Conservation (phyloP, 768 basidiomycete species). For the Amanita pseudoporphyria region DNA sequence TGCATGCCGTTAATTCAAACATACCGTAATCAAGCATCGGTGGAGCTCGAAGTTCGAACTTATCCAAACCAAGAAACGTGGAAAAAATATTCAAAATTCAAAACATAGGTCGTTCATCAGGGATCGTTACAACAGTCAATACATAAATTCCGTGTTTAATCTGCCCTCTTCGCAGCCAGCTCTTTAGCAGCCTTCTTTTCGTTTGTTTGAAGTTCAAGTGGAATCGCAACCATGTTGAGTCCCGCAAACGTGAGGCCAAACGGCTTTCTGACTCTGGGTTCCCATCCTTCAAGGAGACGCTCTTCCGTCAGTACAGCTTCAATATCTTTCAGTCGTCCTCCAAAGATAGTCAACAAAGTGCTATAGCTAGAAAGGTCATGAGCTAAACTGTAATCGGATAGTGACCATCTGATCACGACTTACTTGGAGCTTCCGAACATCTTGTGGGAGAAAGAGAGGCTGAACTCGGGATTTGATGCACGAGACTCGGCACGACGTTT, state of each 20-base stretch:
- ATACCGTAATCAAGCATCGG: too few species aligned
- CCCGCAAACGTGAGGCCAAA: constrained; percentile 49
- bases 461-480: constrained; percentile 29
- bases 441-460: constrained; percentile 25
- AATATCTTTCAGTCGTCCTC: constrained; percentile 49
- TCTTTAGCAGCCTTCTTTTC: constrained; percentile 18
- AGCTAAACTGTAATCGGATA: not conserved
- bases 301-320: constrained; percentile 54
- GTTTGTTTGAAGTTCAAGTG: constrained; percentile 29
- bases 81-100: too few species aligned
- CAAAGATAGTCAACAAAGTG: constrained; percentile 57
- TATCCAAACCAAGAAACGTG: too few species aligned
- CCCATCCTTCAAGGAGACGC: constrained; percentile 63
- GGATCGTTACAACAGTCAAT: too few species aligned
- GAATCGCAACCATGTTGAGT: constrained; percentile 41
- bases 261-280: constrained; percentile 41
- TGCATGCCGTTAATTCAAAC: too few species aligned
- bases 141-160: too few species aligned
- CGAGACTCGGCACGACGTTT: constrained; percentile 34
- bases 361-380: constrained; percentile 34
- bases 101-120: too few species aligned
- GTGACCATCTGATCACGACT: constrained; percentile 11
- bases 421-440: constrained; percentile 35
- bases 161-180: not conserved
- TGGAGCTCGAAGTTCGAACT: too few species aligned